A percentile compares a stretch with the other conserved stretches of the same genome.
These are phyloP conservation scores for Leccinum rimulosum DNA, from an alignment of 768 basidiomycete species.

Conservation along the genomic window DNA sequence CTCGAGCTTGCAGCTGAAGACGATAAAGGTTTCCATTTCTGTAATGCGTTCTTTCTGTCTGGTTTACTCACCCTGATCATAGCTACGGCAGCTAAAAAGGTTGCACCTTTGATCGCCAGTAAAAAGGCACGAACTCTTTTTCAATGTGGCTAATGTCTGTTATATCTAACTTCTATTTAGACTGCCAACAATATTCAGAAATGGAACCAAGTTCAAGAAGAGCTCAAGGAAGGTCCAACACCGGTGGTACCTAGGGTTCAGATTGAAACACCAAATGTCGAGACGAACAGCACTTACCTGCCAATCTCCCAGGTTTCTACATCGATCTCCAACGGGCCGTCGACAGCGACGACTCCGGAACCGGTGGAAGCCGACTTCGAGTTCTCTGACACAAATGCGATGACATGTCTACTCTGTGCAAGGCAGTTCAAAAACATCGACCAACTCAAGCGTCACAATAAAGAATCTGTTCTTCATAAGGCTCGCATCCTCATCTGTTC, in stretches of 20 bases:
- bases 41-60: neutral
- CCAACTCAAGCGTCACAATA: slow-evolving; percentile 85
- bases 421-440: slow-evolving; percentile 90
- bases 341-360: slow-evolving; percentile 37
- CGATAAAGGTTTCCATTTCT: slow-evolving; percentile 33
- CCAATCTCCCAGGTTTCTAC: slow-evolving; percentile 8
- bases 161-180: slow-evolving; percentile 39
- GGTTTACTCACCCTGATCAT: slow-evolving; percentile 10
- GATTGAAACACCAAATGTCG: slow-evolving; percentile 5
- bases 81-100: slow-evolving; percentile 60
- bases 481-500: slow-evolving; percentile 47
- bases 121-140: slow-evolving; percentile 60
- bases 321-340: slow-evolving; percentile 17
- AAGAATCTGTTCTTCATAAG: slow-evolving; percentile 96
- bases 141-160: neutral
- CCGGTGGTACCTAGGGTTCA: slow-evolving; percentile 22
- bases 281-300: slow-evolving; percentile 3
- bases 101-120: slow-evolving; percentile 79
- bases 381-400: slow-evolving; percentile 69
- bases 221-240: slow-evolving; percentile 54
- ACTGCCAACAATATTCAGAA: slow-evolving; percentile 89
- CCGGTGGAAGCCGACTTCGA: slow-evolving; percentile 67
- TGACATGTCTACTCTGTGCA: slow-evolving; percentile 88
- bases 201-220: slow-evolving; percentile 96
- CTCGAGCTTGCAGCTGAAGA: slow-evolving; percentile 47